phyloP scores from a whole-genome alignment of 1,139 yeast species.

The Yamadazyma sp. region DNA sequence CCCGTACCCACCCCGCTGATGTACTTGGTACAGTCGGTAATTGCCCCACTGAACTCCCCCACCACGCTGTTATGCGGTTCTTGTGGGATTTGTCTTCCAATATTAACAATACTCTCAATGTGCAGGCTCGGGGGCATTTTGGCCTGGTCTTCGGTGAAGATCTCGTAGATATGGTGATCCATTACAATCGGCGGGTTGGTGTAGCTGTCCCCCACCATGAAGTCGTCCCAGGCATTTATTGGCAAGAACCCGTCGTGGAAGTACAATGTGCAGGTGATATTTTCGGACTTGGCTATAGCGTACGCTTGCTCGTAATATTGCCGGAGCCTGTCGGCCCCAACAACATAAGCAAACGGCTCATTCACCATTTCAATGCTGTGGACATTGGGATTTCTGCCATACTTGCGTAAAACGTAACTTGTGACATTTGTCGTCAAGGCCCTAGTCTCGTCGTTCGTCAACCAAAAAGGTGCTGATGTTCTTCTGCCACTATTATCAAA shows the following conservation, averaged over 20 bases:
- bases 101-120: slow-evolving; percentile 19
- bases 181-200: slow-evolving; percentile 12
- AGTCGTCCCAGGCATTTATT: slow-evolving; percentile 22
- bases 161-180: slow-evolving; percentile 28
- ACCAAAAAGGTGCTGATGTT: slow-evolving; percentile 14
- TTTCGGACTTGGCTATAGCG: slow-evolving; percentile 10
- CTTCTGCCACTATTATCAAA: slow-evolving; percentile 27
- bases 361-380: slow-evolving; percentile 23
- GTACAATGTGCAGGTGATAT: slow-evolving; percentile 14
- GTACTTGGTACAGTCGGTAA: slow-evolving; percentile 27
- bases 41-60: slow-evolving; percentile 29
- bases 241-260: slow-evolving; percentile 26
- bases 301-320: slow-evolving; percentile 18
- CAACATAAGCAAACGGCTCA: slow-evolving; percentile 22
- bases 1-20: slow-evolving; percentile 28
- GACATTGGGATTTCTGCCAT: slow-evolving; percentile 18
- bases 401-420: slow-evolving; percentile 21
- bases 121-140: slow-evolving; percentile 17
- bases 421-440: slow-evolving; percentile 18
- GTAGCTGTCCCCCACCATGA: slow-evolving; percentile 9
- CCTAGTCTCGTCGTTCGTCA: slow-evolving; percentile 17
- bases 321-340: slow-evolving; percentile 17
- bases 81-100: slow-evolving; percentile 16
- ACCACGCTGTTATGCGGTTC: slow-evolving; percentile 21
- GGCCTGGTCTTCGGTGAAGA: slow-evolving; percentile 21